Conservation (phyloP, 1,284 basidiomycete genomes). For the Ustilago sp. region DNA sequence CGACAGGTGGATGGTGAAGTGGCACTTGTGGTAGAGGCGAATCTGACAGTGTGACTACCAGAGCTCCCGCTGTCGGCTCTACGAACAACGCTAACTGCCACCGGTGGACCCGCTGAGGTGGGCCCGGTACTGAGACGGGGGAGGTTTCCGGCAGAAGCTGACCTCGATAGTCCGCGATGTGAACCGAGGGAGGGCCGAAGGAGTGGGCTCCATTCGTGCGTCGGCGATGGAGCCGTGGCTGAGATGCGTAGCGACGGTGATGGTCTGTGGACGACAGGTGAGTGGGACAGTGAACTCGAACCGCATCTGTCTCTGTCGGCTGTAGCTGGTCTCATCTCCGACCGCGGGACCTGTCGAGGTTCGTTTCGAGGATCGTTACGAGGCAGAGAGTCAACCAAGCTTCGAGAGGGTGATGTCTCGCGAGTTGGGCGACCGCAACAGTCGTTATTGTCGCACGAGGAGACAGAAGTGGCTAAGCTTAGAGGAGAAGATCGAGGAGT, state of each 20-base stretch:
- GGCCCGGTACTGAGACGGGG: not conserved
- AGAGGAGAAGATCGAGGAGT: not conserved
- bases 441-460: not conserved
- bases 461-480: not conserved
- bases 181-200: not conserved
- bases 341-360: not conserved
- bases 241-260: constrained; percentile 5
- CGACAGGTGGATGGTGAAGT: not conserved
- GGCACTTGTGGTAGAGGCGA: not conserved
- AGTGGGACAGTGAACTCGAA: not conserved
- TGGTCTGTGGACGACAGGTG: not conserved
- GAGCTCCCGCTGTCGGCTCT: not conserved
- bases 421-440: not conserved
- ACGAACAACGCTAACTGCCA: not conserved
- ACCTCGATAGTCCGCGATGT: constrained; percentile 8
- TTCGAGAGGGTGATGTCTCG: not conserved
- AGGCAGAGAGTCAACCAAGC: not conserved
- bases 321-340: not conserved
- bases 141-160: constrained; percentile 26
- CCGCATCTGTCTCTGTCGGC: not conserved
- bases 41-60: constrained; percentile 1
- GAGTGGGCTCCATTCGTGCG: not conserved
- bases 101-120: not conserved
- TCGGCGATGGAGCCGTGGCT: not conserved
- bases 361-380: not conserved